Evolutionary conservation across 495 filamentous ascomycete genomes (phyloP), one percentile per base, ranked within the genome.

Genomic region (Podospora appendiculata): DNA sequence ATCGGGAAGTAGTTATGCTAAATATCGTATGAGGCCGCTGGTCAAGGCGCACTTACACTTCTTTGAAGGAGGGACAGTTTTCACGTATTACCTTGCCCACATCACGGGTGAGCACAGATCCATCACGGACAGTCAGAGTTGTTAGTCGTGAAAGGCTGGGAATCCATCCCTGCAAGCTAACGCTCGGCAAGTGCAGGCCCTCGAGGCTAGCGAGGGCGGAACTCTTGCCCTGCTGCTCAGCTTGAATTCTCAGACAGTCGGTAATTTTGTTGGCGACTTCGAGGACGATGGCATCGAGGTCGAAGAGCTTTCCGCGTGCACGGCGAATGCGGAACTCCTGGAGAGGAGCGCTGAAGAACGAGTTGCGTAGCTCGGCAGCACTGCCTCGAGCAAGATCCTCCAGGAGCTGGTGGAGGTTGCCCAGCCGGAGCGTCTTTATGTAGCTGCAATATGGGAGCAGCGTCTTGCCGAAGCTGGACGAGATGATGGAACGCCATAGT

Each of bases 391-490:
- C 64, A 4, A 75, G 54, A 52, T 85, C 77, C 2, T 77, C 70
- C 9, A 90, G 70, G 14, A 87, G 72, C 17, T 79, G 60, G 36
- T 68, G 56, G 4, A 90, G 70, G 55, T 83, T 81, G 52, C 78
- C 66, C 1, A 89, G 70, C 57, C 84, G 77, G 32, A 92, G 67
- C 18, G 71, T 61, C 32, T 79, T 79, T 42, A 89, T 77, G 64
- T 85, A 89, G 34, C 75, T 72, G 58, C 79, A 85, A 57, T 92
- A 90, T 0, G 85, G 85, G 53, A 80, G 85, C 32, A 77, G 67
- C 0, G 87, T 88, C 54, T 73, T 65, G 10, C 74, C 79, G 32
- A 86, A 48, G 53, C 82, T 82, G 2, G 87, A 90, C 7, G 81
- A 67, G 48, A 87, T 77, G 46, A 90, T 78, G 7, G 83, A 83